phyloP scores from a whole-genome alignment of 306 rosid species.

The Cicer judaicum region DNA sequence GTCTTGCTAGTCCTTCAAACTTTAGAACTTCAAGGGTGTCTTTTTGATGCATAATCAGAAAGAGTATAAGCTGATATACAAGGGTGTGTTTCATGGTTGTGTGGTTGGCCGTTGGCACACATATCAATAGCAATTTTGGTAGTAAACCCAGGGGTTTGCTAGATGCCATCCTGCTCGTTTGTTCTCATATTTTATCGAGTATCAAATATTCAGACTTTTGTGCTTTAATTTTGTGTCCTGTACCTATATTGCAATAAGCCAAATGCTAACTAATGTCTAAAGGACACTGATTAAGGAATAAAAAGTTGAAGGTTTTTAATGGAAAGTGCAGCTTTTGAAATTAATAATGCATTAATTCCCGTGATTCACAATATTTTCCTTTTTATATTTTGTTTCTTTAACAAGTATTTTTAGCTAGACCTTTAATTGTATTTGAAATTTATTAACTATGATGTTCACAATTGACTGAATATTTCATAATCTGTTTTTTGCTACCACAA shows the following conservation, averaged over 20 bases:
- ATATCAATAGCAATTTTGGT: not conserved
- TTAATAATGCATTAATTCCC: conserved; percentile 3
- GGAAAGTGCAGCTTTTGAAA: conserved; percentile 10
- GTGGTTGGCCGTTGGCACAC: not conserved
- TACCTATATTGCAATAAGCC: not conserved
- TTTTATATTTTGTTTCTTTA: not conserved
- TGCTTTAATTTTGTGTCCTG: not conserved
- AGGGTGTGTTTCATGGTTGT: not conserved
- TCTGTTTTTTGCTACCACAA: not conserved
- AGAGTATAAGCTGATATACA: not conserved
- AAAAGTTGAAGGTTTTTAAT: not conserved
- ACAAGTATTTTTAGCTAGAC: not conserved
- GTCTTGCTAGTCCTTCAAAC: conserved; percentile 16
- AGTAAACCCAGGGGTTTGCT: not conserved
- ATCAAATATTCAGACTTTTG: not conserved
- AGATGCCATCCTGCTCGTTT: not conserved
- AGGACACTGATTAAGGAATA: not conserved
- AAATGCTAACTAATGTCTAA: not conserved
- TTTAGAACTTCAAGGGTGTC: conserved; percentile 4
- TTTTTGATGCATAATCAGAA: not conserved
- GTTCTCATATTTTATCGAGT: too few species aligned
- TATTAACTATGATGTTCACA: not conserved
- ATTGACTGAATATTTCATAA: conserved; percentile 24
- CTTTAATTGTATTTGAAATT: not conserved
- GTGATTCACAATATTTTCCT: not conserved